A percentile compares a stretch with the other conserved stretches of the same genome.
These are phyloP conservation scores for Diaporthe citri DNA, from an alignment of 2,329 filamentous ascomycete genomes.

Conservation along the genomic window DNA sequence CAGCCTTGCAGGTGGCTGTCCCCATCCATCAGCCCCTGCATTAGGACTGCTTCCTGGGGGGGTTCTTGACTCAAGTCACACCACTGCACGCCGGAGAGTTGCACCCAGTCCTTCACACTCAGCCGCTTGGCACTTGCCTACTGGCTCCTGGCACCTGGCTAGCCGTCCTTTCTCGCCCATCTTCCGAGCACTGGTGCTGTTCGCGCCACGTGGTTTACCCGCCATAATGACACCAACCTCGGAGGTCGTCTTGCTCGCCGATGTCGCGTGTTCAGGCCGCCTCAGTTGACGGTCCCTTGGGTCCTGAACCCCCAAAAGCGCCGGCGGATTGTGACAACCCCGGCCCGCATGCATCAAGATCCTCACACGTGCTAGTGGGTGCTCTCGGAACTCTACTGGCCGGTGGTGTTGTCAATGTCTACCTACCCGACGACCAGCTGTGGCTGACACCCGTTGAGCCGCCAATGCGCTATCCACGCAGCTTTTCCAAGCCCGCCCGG, in stretches of 20 bases:
- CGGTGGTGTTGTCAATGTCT: neutral
- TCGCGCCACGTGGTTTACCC: constrained; percentile 27
- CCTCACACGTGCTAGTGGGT: constrained; percentile 15
- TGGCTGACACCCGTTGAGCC: constrained; percentile 1
- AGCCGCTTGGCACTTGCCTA: constrained; percentile 9
- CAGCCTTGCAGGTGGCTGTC: constrained; percentile 28
- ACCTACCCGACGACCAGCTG: neutral
- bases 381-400: neutral
- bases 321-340: constrained; percentile 8
- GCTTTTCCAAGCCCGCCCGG: neutral
- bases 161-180: constrained; percentile 1
- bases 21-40: constrained; percentile 32
- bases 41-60: constrained; percentile 13
- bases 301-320: neutral
- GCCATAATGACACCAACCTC: constrained; percentile 19
- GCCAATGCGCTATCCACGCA: neutral
- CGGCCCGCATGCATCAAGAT: neutral
- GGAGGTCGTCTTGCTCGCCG: neutral
- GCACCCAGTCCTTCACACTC: neutral
- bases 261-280: constrained; percentile 11
- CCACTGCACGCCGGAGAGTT: constrained; percentile 14
- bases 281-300: neutral
- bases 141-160: constrained; percentile 11
- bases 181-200: constrained; percentile 15
- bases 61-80: constrained; percentile 1